These are phyloP conservation scores for Gastrodia elata DNA, from an alignment of 106 monocot genomes.

Conservation along the genomic window DNA sequence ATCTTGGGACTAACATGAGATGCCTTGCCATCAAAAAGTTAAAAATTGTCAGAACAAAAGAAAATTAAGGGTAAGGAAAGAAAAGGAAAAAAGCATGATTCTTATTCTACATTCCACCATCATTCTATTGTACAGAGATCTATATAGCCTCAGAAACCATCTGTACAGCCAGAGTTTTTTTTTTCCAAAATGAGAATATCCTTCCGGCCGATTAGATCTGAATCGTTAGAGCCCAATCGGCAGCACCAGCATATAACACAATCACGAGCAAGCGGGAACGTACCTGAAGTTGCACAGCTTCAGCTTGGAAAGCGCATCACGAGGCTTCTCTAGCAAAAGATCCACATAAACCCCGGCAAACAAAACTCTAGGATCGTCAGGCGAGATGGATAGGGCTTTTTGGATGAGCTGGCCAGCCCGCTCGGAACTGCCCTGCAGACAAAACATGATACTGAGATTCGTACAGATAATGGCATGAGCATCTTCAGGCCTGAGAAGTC, in stretches of 20 bases:
- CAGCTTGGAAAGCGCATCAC: conserved; percentile 57
- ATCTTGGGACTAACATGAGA: not conserved
- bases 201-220: not conserved
- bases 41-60: not conserved
- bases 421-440: conserved; percentile 56
- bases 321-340: conserved; percentile 38
- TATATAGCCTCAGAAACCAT: not conserved
- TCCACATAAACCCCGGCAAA: conserved; percentile 58
- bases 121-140: conserved; percentile 1
- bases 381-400: conserved; percentile 31
- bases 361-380: conserved; percentile 53
- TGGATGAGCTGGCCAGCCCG: conserved; percentile 35
- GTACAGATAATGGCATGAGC: conserved; percentile 44
- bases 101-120: conserved; percentile 5
- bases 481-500: conserved; percentile 30
- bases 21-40: not conserved
- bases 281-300: conserved; percentile 39
- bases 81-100: no score
- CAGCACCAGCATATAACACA: not conserved
- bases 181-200: not conserved
- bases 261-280: conserved; percentile 5
- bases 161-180: not conserved
- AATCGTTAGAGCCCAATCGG: not conserved
- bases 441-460: conserved; percentile 41
- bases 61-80: not conserved